These are phyloP conservation scores for Cutaneotrichosporon sp. DNA, from an alignment of 1,284 basidiomycete genomes.

Conservation along the genomic window DNA sequence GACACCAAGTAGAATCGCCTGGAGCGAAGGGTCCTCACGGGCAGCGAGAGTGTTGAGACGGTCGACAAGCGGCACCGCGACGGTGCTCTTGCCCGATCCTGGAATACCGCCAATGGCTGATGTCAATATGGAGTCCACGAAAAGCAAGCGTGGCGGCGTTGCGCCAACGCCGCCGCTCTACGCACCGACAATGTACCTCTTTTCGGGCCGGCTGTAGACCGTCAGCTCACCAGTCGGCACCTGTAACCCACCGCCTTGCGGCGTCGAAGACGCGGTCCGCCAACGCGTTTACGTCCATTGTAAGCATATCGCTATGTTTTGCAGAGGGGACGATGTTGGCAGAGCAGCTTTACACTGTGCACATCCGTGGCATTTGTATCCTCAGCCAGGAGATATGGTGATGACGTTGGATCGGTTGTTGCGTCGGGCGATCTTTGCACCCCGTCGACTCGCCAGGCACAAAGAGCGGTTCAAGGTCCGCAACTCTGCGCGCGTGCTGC, in stretches of 20 bases:
- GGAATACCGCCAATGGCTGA: conserved; percentile 29
- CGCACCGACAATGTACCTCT: neutral
- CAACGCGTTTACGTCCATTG: neutral
- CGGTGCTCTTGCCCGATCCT: conserved; percentile 51
- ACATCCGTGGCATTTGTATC: no score
- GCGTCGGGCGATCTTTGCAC: no score
- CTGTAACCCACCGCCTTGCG: neutral
- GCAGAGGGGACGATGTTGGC: no score
- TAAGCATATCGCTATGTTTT: neutral
- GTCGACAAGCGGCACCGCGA: conserved; percentile 47
- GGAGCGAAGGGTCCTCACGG: neutral
- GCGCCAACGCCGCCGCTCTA: neutral
- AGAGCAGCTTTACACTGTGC: no score
- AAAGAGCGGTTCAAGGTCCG: no score
- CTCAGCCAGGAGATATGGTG: no score
- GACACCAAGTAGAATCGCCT: conserved; percentile 48
- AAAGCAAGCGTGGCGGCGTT: no score
- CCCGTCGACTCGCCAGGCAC: no score
- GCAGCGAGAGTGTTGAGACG: conserved; percentile 29
- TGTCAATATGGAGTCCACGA: neutral
- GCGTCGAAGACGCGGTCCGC: neutral
- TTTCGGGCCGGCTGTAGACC: neutral
- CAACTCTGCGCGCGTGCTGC: no score
- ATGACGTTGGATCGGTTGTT: no score
- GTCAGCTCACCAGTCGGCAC: neutral